Evolutionary conservation across 441 rosid species (phyloP).

Genomic region (Syzygium syzygioides): DNA sequence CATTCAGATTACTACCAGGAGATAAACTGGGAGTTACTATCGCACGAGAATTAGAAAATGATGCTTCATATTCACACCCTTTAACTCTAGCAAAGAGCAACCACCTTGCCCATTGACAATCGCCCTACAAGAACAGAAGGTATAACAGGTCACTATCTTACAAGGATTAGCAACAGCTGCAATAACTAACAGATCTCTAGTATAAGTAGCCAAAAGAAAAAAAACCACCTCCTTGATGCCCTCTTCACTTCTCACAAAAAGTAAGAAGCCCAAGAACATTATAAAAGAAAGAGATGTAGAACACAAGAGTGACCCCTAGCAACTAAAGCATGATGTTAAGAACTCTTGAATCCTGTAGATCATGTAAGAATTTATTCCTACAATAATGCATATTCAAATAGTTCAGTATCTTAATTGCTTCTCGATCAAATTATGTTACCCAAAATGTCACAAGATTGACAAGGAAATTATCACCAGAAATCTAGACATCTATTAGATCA

Average conservation of each 20-base stretch:
- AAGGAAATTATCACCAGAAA: background rate
- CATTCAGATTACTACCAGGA: slow-evolving; percentile 48
- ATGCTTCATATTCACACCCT: slow-evolving; percentile 93
- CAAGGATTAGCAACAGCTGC: background rate
- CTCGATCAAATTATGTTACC: background rate
- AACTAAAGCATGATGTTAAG: background rate
- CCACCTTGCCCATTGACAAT: slow-evolving; percentile 99
- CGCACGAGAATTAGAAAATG: slow-evolving; percentile 88
- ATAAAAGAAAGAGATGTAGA: background rate
- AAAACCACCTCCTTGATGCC: background rate
- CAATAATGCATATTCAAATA: background rate
- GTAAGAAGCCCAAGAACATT: background rate
- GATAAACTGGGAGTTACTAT: slow-evolving; percentile 48
- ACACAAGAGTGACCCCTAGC: background rate
- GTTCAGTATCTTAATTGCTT: background rate
- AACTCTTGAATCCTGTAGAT: background rate
- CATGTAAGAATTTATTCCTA: background rate
- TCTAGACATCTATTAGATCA: background rate
- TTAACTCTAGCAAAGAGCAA: slow-evolving; percentile 80
- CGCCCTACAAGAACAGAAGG: slow-evolving; percentile 61
- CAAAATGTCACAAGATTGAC: background rate
- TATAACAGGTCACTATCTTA: background rate
- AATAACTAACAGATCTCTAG: background rate
- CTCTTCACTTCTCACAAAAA: background rate
- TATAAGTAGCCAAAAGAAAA: background rate